Conservation (phyloP, 2,329 filamentous ascomycete genomes). For the Didymella glomerata region DNA sequence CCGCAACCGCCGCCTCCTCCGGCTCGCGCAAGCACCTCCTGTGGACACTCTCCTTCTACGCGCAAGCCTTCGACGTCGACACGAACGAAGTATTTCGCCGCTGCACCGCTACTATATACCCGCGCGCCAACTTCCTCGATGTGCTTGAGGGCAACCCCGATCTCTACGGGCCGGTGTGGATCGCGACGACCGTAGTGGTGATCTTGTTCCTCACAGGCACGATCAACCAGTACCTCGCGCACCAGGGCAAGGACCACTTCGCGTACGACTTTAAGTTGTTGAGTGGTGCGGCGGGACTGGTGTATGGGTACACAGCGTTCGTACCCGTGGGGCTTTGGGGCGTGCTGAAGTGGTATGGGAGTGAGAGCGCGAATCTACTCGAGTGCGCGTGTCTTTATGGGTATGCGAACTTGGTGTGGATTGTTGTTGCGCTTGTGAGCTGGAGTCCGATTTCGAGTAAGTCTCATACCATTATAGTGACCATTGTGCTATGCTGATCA, state of each 20-base stretch:
- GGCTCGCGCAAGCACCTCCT: constrained; percentile 77
- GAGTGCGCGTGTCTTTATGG: constrained; percentile 97
- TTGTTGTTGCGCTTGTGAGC: constrained; percentile 88
- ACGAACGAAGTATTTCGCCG: constrained; percentile 86
- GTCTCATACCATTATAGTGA: constrained; percentile 27
- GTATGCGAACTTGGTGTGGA: constrained; percentile 97
- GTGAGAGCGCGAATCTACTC: constrained; percentile 88
- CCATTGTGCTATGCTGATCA: background rate
- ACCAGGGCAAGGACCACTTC: constrained; percentile 73
- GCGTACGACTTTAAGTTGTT: constrained; percentile 90
- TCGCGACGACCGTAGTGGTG: constrained; percentile 94
- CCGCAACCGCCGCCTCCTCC: constrained; percentile 35
- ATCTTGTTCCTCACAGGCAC: constrained; percentile 96
- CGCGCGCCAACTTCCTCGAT: constrained; percentile 93
- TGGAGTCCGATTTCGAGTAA: constrained; percentile 80
- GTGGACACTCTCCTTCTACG: constrained; percentile 92
- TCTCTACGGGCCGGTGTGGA: constrained; percentile 97
- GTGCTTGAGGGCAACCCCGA: constrained; percentile 97
- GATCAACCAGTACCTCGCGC: constrained; percentile 86
- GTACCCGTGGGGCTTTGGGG: constrained; percentile 87
- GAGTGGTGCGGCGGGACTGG: constrained; percentile 86
- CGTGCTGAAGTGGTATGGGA: constrained; percentile 92
- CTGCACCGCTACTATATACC: constrained; percentile 88
- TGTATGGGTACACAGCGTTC: constrained; percentile 89
- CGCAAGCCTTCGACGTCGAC: constrained; percentile 98